These are phyloP conservation scores for Tuber aestivum DNA, from an alignment of 495 filamentous ascomycete species.

Conservation along the genomic window DNA sequence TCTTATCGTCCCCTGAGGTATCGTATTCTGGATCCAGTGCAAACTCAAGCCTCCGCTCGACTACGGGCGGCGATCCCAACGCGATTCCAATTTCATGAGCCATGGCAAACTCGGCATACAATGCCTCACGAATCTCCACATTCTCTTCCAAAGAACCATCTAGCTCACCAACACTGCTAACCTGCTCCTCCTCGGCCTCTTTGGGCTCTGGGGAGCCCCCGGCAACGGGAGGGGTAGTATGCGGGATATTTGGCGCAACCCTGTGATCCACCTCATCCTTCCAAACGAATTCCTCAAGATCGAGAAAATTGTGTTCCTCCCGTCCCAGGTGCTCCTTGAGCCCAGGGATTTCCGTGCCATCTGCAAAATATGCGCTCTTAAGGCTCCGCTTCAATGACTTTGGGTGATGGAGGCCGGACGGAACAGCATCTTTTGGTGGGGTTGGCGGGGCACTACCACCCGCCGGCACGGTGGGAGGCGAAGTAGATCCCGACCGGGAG, in stretches of 20 bases:
- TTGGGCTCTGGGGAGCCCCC: background rate
- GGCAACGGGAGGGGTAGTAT: background rate
- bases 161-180: background rate
- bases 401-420: constrained; percentile 28
- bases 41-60: constrained; percentile 3
- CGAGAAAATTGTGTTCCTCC: constrained; percentile 5
- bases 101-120: background rate
- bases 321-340: constrained; percentile 6
- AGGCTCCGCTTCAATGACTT: constrained; percentile 30
- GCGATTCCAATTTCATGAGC: constrained; percentile 1
- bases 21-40: background rate
- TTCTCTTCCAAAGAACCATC: background rate
- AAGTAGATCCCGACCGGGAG: constrained; percentile 10
- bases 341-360: constrained; percentile 16
- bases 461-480: constrained; percentile 9
- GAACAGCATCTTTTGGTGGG: constrained; percentile 23
- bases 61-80: background rate
- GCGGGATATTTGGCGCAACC: background rate
- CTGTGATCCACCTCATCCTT: constrained; percentile 1
- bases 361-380: constrained; percentile 33
- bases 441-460: constrained; percentile 24
- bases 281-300: background rate
- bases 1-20: background rate
- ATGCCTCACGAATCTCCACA: background rate
- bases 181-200: constrained; percentile 1